A percentile compares a stretch with the other conserved stretches of the same genome.
Evolutionary conservation across 73 alveolate genomes (phyloP).

Genomic region (Paramecium biaurelia): DNA sequence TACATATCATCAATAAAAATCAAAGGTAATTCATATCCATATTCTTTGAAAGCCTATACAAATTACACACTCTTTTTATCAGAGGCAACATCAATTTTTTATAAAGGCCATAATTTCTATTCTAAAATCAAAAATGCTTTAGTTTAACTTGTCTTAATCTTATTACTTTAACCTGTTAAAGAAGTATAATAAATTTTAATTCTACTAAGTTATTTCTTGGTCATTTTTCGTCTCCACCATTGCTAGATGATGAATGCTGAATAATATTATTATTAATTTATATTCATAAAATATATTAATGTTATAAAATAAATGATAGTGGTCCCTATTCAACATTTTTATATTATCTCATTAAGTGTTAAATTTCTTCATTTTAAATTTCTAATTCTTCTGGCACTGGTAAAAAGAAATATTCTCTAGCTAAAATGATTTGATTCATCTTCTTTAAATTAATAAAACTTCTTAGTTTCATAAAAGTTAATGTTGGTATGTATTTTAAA

Average conservation of each 20-base stretch:
- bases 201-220: not conserved
- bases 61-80: not conserved
- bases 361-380: not conserved
- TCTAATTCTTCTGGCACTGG: not conserved
- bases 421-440: not conserved
- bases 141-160: not conserved
- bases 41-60: not conserved
- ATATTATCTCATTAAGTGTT: not conserved
- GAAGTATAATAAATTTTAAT: slow-evolving; percentile 12
- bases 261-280: not conserved
- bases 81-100: not conserved
- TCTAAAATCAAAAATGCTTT: not conserved
- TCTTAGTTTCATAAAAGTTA: slow-evolving; percentile 6
- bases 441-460: not conserved
- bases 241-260: slow-evolving; percentile 25
- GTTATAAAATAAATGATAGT: not conserved
- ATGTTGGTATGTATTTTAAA: not conserved
- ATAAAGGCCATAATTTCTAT: not conserved
- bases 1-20: not conserved
- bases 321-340: slow-evolving; percentile 11
- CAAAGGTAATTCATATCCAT: slow-evolving; percentile 33
- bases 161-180: not conserved
- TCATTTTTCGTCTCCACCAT: not conserved
- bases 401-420: slow-evolving; percentile 14
- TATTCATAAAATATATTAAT: not conserved